A percentile compares a stretch with the other conserved stretches of the same genome.
phyloP scores from a whole-genome alignment of 73 alveolate genomes.

The Tetrahymena thermophila region DNA sequence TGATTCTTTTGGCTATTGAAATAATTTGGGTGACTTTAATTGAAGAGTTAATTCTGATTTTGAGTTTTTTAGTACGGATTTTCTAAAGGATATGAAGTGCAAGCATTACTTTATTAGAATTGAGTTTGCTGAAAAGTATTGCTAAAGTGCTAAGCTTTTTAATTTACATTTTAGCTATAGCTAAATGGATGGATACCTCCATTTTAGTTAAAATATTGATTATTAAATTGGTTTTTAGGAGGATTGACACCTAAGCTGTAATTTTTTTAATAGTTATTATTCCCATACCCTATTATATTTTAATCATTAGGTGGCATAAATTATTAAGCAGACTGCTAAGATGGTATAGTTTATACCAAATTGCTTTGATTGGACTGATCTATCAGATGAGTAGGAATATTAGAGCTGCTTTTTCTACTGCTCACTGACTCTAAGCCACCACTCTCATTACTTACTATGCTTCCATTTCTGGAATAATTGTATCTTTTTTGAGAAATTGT shows the following conservation, averaged over 20 bases:
- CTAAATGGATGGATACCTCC: background rate
- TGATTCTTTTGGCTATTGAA: background rate
- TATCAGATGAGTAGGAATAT: background rate
- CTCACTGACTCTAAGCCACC: background rate
- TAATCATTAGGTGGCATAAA: background rate
- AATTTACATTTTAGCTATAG: background rate
- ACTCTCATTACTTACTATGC: background rate
- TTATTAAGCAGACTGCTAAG: background rate
- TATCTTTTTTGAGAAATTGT: background rate
- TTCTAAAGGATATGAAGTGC: background rate
- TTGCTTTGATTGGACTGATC: background rate
- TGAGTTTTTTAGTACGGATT: background rate
- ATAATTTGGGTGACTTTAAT: background rate
- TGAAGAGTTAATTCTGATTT: background rate
- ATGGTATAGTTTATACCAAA: background rate
- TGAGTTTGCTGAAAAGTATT: background rate
- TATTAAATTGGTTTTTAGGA: background rate
- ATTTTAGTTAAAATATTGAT: background rate
- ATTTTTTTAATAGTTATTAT: background rate
- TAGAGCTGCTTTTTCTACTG: background rate
- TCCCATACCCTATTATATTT: background rate
- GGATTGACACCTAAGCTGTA: background rate
- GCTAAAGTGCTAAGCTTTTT: background rate
- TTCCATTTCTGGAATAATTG: background rate
- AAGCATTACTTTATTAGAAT: background rate